Base-by-base conservation (phyloP, 139 green algal genomes). In the Desmodesmus armatus region DNA sequence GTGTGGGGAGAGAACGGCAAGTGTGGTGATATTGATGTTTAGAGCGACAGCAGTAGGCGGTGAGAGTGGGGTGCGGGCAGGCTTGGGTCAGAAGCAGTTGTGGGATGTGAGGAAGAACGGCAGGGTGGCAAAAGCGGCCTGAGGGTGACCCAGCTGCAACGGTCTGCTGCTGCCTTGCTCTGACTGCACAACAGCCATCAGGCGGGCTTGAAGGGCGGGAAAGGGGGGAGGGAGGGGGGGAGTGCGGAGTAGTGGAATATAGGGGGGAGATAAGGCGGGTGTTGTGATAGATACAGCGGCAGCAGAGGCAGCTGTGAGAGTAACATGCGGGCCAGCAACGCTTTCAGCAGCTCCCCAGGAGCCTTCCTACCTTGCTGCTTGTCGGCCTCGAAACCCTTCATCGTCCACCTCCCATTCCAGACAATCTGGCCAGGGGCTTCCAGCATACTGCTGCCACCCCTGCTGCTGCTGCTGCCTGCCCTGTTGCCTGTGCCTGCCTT, bases 291-390 rank as follows among this genome's bases (percentile, higher is more conserved):
- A 40, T 71, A 21, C 62, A 35, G 19, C 21, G 1, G 19, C 51
- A 1, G 0, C 19, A 35, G 23, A 11, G 27, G 62, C 23, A 21
- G 62, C 23, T 71, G 62, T 29, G 62, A 17, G 11, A 35, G 27
- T 39, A 35, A 17, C n/a, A 35, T 33, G 13, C 41, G 39, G 9
- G 33, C 25, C 9, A 23, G 58, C 23, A 53, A 60, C 9, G 27
- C 55, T 60, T 66, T 9, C 76, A 4, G n/a, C n/a, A 62, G 43
- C 65, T 17, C 37, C 55, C 58, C 11, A 3, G 3, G 11, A n/a
- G 11, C 40, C 13, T n/a, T 82, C 82, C 82, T 62, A n/a, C n/a
- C n/a, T n/a, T n/a, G n/a, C n/a, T 67, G n/a, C 58, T 76, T 55
- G 27, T 85, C 75, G 0, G 63, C 23, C 2, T 85, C 29, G 29